phyloP scores from a whole-genome alignment of 805 yeast species.

The Metschnikowia matae region DNA sequence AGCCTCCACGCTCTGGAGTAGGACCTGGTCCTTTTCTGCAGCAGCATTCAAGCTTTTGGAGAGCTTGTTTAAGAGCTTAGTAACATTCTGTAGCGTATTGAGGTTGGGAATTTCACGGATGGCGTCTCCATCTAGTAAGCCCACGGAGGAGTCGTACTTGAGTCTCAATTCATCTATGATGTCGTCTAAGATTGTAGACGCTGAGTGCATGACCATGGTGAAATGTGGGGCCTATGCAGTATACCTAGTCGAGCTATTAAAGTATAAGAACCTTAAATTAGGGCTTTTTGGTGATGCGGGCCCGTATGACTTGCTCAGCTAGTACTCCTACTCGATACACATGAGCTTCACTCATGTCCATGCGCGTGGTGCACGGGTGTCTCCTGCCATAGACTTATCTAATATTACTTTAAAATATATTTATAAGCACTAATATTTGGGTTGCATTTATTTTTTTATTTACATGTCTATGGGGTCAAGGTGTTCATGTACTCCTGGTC shows the following conservation, averaged over 20 bases:
- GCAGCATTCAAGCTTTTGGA: constrained; percentile 35
- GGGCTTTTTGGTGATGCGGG: not conserved
- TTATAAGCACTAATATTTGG: too few species aligned
- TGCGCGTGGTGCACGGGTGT: constrained; percentile 5
- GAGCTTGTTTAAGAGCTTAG: constrained; percentile 39
- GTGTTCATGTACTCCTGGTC: constrained; percentile 30
- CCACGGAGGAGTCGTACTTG: constrained; percentile 55
- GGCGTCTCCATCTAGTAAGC: constrained; percentile 57
- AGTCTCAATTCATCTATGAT: constrained; percentile 51
- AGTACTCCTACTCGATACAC: not conserved
- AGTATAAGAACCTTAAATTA: too few species aligned
- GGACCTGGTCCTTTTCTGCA: constrained; percentile 27
- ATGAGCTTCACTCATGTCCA: not conserved
- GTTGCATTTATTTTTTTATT: not conserved
- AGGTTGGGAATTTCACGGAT: constrained; percentile 40
- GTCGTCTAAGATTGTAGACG: constrained; percentile 45
- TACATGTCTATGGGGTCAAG: constrained; percentile 10
- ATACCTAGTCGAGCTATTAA: not conserved
- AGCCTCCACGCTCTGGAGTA: constrained; percentile 20
- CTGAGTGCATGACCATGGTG: constrained; percentile 20
- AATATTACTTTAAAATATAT: too few species aligned
- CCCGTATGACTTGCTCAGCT: not conserved
- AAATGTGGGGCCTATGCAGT: not conserved
- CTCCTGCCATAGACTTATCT: too few species aligned
- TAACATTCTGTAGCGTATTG: constrained; percentile 42